A percentile compares a stretch with the other conserved stretches of the same genome.
These are phyloP conservation scores for Dactylellina leptospora DNA, from an alignment of 2,329 filamentous ascomycete species.

Conservation along the genomic window DNA sequence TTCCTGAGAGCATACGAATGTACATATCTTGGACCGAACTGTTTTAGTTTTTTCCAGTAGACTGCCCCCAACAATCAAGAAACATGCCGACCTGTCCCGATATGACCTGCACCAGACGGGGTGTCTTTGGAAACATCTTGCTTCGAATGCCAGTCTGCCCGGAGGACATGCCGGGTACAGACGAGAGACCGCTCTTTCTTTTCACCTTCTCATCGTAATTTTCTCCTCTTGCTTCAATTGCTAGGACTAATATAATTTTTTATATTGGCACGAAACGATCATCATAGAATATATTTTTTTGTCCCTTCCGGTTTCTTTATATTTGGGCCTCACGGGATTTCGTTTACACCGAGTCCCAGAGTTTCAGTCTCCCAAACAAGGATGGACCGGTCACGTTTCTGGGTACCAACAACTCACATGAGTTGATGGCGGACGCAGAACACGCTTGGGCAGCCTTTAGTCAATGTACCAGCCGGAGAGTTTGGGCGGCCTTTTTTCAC, in stretches of 20 bases:
- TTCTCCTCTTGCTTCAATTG: slow-evolving; percentile 16
- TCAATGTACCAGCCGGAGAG: slow-evolving; percentile 45
- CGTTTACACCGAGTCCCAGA: slow-evolving; percentile 51
- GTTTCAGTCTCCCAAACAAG: slow-evolving; percentile 53
- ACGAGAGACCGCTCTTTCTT: slow-evolving; percentile 27
- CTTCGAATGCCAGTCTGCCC: slow-evolving; percentile 41
- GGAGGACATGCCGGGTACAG: slow-evolving; percentile 24
- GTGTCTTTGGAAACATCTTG: slow-evolving; percentile 28
- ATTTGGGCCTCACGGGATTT: slow-evolving; percentile 53
- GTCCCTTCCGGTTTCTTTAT: slow-evolving; percentile 19
- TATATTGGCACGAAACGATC: slow-evolving; percentile 30
- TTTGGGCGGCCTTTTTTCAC: slow-evolving; percentile 52
- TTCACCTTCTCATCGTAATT: slow-evolving; percentile 38
- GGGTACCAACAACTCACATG: slow-evolving; percentile 53
- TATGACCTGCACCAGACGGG: slow-evolving; percentile 51
- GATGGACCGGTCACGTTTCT: slow-evolving; percentile 53
- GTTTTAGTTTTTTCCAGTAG: slow-evolving; percentile 53
- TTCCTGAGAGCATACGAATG: slow-evolving; percentile 49
- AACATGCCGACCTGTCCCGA: slow-evolving; percentile 54
- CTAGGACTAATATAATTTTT: slow-evolving; percentile 22
- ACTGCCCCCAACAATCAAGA: slow-evolving; percentile 54
- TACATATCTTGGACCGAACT: slow-evolving; percentile 54
- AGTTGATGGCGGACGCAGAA: slow-evolving; percentile 54
- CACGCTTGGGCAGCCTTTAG: slow-evolving; percentile 51
- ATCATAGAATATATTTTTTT: slow-evolving; percentile 11